Conservation (phyloP, 176 grass and related monocot species). For the Paspalum vaginatum region DNA sequence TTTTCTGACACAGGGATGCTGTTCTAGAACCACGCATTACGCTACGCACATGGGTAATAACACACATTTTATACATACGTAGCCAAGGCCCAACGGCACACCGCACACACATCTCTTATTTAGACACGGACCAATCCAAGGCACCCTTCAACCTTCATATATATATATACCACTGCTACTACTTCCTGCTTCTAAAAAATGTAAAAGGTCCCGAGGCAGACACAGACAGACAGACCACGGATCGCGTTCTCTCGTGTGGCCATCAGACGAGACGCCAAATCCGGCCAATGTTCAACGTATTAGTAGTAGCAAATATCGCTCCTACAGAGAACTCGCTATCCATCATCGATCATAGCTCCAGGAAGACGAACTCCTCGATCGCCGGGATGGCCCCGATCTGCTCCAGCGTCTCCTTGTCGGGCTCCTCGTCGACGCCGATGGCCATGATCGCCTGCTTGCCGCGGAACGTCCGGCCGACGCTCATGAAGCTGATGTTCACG, state of each 20-base stretch:
- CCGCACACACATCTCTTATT: conserved; percentile 34
- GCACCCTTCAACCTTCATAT: background rate
- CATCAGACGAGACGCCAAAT: conserved; percentile 6
- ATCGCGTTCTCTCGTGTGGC: conserved; percentile 17
- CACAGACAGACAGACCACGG: background rate
- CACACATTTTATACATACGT: conserved; percentile 3
- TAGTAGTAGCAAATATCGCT: background rate
- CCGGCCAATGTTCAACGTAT: conserved; percentile 15
- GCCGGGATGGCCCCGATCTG: conserved; percentile 67
- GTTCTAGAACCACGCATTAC: conserved; percentile 29
- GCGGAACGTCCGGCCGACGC: conserved; percentile 78
- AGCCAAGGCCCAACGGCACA: background rate
- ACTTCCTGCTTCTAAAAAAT: conserved; percentile 38
- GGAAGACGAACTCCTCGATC: conserved; percentile 94
- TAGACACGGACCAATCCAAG: conserved; percentile 32
- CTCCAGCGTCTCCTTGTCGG: conserved; percentile 72
- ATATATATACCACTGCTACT: background rate
- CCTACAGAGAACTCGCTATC: conserved; percentile 16
- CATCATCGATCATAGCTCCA: conserved; percentile 63
- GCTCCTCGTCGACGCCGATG: conserved; percentile 95
- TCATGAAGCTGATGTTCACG: conserved; percentile 97
- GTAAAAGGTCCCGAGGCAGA: conserved; percentile 10
- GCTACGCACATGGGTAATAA: conserved; percentile 1
- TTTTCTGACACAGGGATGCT: background rate
- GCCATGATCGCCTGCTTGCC: conserved; percentile 95